Conservation (phyloP, 306 rosid species). For the Citrullus colocynthis region DNA sequence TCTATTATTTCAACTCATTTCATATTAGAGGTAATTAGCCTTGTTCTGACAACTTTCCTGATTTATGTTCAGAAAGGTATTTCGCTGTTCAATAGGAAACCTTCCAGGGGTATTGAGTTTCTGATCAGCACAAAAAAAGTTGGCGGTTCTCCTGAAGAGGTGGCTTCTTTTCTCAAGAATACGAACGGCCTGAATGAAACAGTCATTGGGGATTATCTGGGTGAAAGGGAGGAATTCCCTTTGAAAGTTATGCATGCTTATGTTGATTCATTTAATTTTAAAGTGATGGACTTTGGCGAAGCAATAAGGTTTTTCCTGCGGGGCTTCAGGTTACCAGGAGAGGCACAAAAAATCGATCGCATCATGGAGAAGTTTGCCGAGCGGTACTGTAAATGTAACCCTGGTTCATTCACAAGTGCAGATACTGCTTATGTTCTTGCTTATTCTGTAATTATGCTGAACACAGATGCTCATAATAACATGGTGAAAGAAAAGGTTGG, state of each 20-base stretch:
- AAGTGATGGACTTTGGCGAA: constrained; percentile 86
- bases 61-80: constrained; percentile 89
- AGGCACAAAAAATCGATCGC: constrained; percentile 98
- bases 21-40: constrained; percentile 10
- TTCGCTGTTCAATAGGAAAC: constrained; percentile 81
- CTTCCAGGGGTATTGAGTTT: constrained; percentile 90
- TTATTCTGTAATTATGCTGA: constrained; percentile 97
- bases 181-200: constrained; percentile 70
- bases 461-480: constrained; percentile 94
- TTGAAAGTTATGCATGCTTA: constrained; percentile 99
- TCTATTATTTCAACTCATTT: background rate
- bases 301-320: constrained; percentile 87
- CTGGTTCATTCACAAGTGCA: constrained; percentile 91
- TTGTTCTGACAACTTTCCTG: constrained; percentile 31
- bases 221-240: constrained; percentile 91
- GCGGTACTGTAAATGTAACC: constrained; percentile 94
- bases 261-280: constrained; percentile 89
- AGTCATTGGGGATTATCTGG: constrained; percentile 89
- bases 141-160: constrained; percentile 77
- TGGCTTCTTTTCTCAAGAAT: constrained; percentile 80
- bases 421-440: constrained; percentile 99
- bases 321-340: constrained; percentile 98
- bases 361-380: constrained; percentile 99
- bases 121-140: constrained; percentile 63
- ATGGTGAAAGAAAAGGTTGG: constrained; percentile 97